These are phyloP conservation scores for Zygosaccharomyces siamensis DNA, from an alignment of 805 yeast species.

Conservation along the genomic window DNA sequence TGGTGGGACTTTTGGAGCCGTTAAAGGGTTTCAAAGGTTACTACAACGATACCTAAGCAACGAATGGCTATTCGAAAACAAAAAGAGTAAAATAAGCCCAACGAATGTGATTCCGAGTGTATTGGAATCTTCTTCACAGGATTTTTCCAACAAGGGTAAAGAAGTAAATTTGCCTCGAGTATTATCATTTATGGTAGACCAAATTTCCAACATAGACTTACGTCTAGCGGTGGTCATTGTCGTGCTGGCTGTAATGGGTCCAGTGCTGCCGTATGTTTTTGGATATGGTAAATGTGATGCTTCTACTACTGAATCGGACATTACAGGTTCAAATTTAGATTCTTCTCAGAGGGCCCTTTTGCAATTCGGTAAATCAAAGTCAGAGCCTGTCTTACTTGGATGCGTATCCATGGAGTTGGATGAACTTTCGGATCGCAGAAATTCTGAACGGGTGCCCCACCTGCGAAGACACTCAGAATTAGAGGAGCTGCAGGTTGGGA, in stretches of 20 bases:
- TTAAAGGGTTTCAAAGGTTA: slow-evolving; percentile 14
- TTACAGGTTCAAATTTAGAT: slow-evolving; percentile 8
- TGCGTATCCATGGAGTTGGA: slow-evolving; percentile 10
- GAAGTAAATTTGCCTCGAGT: slow-evolving; percentile 10
- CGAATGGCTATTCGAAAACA: slow-evolving; percentile 10
- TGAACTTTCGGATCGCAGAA: slow-evolving; percentile 1
- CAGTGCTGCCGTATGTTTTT: slow-evolving; percentile 4
- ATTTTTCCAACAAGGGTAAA: neutral
- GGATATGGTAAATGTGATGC: neutral
- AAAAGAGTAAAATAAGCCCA: neutral
- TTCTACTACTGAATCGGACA: neutral
- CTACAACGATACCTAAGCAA: slow-evolving; percentile 12
- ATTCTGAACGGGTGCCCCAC: neutral
- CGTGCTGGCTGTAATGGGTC: slow-evolving; percentile 9
- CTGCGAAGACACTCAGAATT: slow-evolving; percentile 1
- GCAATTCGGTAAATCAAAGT: slow-evolving; percentile 22
- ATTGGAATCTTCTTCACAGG: neutral
- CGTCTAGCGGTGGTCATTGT: slow-evolving; percentile 9
- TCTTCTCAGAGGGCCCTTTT: slow-evolving; percentile 24
- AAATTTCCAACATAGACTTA: slow-evolving; percentile 9
- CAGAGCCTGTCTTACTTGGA: slow-evolving; percentile 15
- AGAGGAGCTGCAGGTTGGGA: neutral
- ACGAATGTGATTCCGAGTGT: neutral
- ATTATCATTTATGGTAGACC: slow-evolving; percentile 7
- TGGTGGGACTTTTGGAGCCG: slow-evolving; percentile 17